Percentiles rank a stretch among this genome's conserved stretches.
These are phyloP conservation scores for Silybum marianum DNA, from an alignment of 129 eudicot genomes.

Conservation along the genomic window DNA sequence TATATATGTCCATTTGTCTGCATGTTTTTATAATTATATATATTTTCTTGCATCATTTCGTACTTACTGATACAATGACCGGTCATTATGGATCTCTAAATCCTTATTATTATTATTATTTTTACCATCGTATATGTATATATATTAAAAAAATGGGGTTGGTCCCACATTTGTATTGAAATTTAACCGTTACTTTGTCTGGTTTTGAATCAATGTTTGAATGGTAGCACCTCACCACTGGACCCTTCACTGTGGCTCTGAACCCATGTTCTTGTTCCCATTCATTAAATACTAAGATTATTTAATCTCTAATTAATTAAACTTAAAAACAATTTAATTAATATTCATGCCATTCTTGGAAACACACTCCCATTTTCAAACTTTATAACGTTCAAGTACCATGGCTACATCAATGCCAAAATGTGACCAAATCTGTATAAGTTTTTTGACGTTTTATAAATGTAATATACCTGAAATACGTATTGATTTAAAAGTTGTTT, in stretches of 20 bases:
- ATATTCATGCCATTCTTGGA: background rate
- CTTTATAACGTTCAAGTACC: background rate
- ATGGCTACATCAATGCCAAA: background rate
- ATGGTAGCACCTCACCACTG: constrained; percentile 21
- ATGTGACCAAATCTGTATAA: background rate
- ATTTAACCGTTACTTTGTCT: constrained; percentile 45
- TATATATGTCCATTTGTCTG: too few relatives aligned
- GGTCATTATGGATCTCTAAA: background rate
- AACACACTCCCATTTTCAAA: background rate
- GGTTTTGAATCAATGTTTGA: constrained; percentile 22
- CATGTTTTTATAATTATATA: too few relatives aligned
- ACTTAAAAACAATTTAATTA: background rate
- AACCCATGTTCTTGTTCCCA: constrained; percentile 1
- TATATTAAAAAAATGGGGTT: background rate
- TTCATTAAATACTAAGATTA: background rate
- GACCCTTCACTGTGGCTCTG: background rate
- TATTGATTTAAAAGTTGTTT: too few relatives aligned
- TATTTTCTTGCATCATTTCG: background rate
- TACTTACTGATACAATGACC: background rate
- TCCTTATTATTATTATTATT: background rate
- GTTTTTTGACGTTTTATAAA: too few relatives aligned
- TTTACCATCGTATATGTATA: background rate
- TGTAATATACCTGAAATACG: too few relatives aligned
- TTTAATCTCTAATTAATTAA: background rate
- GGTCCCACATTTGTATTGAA: constrained; percentile 22